These are phyloP conservation scores for Penicillium desertorum DNA, from an alignment of 495 filamentous ascomycete species.

Conservation along the genomic window DNA sequence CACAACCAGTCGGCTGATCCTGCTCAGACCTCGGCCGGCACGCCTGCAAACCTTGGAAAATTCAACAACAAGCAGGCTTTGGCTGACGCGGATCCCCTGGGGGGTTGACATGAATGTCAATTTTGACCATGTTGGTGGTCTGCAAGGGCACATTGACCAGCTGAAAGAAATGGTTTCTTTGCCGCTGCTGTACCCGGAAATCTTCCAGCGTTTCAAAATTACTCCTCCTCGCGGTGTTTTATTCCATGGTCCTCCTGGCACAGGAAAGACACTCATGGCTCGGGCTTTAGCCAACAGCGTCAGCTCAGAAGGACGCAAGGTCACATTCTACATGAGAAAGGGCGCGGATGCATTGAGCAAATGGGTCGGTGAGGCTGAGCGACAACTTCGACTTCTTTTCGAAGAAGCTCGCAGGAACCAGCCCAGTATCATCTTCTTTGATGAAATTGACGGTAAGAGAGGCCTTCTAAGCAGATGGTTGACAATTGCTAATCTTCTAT, in stretches of 20 bases:
- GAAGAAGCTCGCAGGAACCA: conserved; percentile 94
- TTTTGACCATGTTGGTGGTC: conserved; percentile 87
- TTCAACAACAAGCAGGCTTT: conserved; percentile 77
- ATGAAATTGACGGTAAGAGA: conserved; percentile 85
- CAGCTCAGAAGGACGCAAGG: conserved; percentile 77
- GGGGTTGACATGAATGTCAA: conserved; percentile 88
- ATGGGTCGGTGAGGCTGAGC: conserved; percentile 98
- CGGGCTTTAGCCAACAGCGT: conserved; percentile 85
- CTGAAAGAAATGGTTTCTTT: conserved; percentile 97
- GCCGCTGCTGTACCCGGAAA: conserved; percentile 89
- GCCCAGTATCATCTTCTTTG: conserved; percentile 98
- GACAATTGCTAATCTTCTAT: conserved; percentile 22
- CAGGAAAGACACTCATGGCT: conserved; percentile 93
- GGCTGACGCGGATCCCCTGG: conserved; percentile 91
- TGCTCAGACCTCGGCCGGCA: conserved; percentile 60
- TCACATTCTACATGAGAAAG: conserved; percentile 99
- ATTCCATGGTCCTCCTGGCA: conserved; percentile 96
- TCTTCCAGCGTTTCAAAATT: conserved; percentile 89
- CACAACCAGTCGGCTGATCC: conserved; percentile 67
- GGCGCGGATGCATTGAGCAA: conserved; percentile 96
- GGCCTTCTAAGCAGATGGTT: no score
- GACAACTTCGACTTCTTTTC: conserved; percentile 87
- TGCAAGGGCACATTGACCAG: conserved; percentile 90
- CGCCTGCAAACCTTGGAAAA: conserved; percentile 84
- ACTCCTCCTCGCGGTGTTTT: conserved; percentile 91